Evolutionary conservation across 2,329 filamentous ascomycete genomes (phyloP).

Genomic region (Aphanocladium album): DNA sequence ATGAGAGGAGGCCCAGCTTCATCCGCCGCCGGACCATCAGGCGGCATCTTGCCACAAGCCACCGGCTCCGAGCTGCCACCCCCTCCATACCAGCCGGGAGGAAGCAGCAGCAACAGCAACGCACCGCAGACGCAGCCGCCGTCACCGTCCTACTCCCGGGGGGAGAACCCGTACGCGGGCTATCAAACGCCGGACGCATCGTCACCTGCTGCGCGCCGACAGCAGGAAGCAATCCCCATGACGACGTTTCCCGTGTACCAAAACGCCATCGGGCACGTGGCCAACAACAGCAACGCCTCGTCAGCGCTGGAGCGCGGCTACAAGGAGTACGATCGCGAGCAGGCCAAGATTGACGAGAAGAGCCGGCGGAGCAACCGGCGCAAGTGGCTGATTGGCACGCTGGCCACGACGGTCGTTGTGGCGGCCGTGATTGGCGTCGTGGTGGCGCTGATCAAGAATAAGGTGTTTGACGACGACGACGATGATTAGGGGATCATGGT

Average conservation of each 20-base stretch:
- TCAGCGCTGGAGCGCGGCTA: not conserved
- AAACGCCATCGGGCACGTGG: slow-evolving; percentile 1
- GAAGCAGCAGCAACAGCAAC: not conserved
- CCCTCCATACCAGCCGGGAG: not conserved
- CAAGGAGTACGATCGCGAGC: not conserved
- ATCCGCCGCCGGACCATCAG: not conserved
- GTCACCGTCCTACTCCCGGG: not conserved
- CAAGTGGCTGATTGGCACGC: slow-evolving; percentile 2
- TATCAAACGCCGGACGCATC: not conserved
- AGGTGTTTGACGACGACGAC: not conserved
- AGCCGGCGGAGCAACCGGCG: not conserved
- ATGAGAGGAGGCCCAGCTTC: not conserved
- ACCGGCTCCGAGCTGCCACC: not conserved
- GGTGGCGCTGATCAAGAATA: not conserved
- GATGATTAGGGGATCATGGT: not conserved
- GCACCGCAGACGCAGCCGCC: not conserved
- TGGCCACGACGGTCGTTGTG: not conserved
- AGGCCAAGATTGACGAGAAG: not conserved
- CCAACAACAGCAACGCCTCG: slow-evolving; percentile 2
- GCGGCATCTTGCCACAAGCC: not conserved
- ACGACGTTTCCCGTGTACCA: slow-evolving; percentile 1
- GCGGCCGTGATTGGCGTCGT: not conserved
- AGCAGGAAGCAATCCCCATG: slow-evolving; percentile 1
- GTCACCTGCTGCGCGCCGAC: not conserved
- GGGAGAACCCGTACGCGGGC: not conserved